Conservation (phyloP, 805 yeast species). For the Peterozyma toletana region DNA sequence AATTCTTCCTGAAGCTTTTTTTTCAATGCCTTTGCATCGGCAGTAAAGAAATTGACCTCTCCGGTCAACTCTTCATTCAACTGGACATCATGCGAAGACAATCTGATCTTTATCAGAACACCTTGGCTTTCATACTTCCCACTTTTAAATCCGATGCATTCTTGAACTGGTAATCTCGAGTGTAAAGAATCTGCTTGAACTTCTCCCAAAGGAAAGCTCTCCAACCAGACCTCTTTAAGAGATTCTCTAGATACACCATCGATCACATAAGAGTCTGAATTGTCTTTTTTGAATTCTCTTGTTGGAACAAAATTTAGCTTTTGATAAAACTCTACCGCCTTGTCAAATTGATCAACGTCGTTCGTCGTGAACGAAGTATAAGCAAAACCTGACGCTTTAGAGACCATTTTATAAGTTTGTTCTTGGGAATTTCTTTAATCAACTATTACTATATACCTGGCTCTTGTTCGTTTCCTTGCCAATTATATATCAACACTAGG, state of each 20-base stretch:
- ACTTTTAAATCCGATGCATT: conserved; percentile 5
- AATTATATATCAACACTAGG: too few species aligned
- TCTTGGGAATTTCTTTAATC: too few species aligned
- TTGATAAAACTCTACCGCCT: conserved; percentile 49
- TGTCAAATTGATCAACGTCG: conserved; percentile 35
- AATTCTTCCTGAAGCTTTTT: conserved; percentile 12
- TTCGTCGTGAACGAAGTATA: conserved; percentile 57
- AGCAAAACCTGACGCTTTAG: conserved; percentile 28
- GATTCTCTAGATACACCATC: conserved; percentile 63
- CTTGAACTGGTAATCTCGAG: conserved; percentile 26
- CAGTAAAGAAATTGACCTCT: conserved; percentile 31
- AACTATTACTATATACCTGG: too few species aligned
- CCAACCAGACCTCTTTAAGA: conserved; percentile 65
- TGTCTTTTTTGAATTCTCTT: conserved; percentile 52
- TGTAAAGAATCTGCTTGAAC: conserved; percentile 10
- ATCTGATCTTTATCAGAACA: conserved; percentile 39
- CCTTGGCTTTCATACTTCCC: conserved; percentile 32
- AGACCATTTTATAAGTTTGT: conserved; percentile 1
- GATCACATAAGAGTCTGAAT: conserved; percentile 24
- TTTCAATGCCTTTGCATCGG: conserved; percentile 23
- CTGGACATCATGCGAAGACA: conserved; percentile 27
- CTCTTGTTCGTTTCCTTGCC: too few species aligned
- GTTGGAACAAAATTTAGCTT: conserved; percentile 53
- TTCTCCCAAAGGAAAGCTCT: conserved; percentile 46
- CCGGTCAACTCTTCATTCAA: conserved; percentile 26